Evolutionary conservation across 148 eudicot species (phyloP), one percentile per base, ranked within the genome.

Genomic region (Silene latifolia): DNA sequence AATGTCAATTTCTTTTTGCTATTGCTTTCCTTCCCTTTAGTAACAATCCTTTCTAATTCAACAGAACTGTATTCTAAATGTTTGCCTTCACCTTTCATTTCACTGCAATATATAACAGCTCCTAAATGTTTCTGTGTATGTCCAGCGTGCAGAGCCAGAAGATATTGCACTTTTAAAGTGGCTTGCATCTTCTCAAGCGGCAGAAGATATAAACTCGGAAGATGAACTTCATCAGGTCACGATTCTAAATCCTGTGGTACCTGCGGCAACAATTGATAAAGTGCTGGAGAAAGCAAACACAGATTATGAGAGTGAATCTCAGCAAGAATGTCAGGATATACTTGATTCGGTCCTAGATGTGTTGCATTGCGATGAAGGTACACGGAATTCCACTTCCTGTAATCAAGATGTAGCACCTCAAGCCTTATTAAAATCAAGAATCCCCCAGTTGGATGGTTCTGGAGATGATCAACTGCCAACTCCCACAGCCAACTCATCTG

Each of bases 171-270:
- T 96, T 59, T 77, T 92, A 20, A 88, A 93, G 69, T 96, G 99
- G 99, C 89, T 96, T 76, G 99, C 98, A 66, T 96, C 98, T 74
- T 90, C 99, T 79, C 98, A 90, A 83, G 97, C 97, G 75, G 91
- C 82, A 18, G 95, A 88, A 80, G 95, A 96, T 78, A 82, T 93
- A 80, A 87, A 90, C 79, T 92, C 99, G 9, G 99, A 92, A 79
- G 99, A 90, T 61, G 98, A 96, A 77, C 91, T 90, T 81, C 87
- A 80, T 54, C 82, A 78, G 47, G 93, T 85, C 67, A 83, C 84
- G 56, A 89, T 96, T 78, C 72, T 92, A 72, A 87, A 87, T 82
- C 97, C 97, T 61, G 78, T 96, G 75, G 60, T 96, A 35, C 98
- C 98, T 65, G 83, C 82, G 67, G 83, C 89, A 77, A 82, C 82